Conservation (phyloP, 2,329 filamentous ascomycete species). For the Dactylonectria macrodidyma region DNA sequence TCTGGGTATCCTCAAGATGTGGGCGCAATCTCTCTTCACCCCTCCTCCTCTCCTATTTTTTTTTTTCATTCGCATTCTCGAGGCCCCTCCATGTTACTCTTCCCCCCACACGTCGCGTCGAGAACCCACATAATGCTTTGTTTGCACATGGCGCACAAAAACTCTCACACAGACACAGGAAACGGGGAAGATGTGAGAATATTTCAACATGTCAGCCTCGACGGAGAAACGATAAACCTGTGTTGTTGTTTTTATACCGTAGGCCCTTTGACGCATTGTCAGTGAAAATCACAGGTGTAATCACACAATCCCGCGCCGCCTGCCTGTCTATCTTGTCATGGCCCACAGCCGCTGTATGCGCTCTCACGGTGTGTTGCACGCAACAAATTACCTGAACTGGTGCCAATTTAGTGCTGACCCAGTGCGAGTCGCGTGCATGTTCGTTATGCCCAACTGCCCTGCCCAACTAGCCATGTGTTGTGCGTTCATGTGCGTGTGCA, state of each 20-base stretch:
- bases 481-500: conserved; percentile 10
- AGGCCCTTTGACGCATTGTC: background rate
- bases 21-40: background rate
- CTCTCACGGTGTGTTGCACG: background rate
- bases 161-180: background rate
- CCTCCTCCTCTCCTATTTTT: conserved; percentile 1
- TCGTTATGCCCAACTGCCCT: conserved; percentile 6
- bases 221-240: no score
- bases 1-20: no score
- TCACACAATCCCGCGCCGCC: no score
- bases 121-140: background rate
- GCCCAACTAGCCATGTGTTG: background rate
- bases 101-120: background rate
- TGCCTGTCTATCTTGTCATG: background rate
- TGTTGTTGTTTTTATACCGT: no score
- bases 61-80: background rate
- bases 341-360: background rate
- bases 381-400: background rate
- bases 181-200: no score
- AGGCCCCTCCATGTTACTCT: background rate
- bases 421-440: conserved; percentile 35
- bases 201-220: no score
- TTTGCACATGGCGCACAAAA: background rate
- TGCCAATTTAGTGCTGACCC: conserved; percentile 27
- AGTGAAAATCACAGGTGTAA: no score